phyloP scores from a whole-genome alignment of 257 asterid genomes.

The Anisodus tanguticus region DNA sequence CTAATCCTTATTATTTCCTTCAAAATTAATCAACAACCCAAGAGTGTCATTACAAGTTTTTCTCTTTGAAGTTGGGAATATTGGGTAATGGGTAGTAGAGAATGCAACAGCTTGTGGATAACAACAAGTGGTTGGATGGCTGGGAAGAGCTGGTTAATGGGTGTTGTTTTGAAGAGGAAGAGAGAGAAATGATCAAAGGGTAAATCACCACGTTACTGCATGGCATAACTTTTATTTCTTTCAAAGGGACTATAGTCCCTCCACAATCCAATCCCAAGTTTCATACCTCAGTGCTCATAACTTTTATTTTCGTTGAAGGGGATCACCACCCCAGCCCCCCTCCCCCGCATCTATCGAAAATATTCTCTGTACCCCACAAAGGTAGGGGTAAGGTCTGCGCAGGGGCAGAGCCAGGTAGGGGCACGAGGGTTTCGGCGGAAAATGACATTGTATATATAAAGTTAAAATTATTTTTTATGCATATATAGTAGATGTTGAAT shows the following conservation, averaged over 20 bases:
- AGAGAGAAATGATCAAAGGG: slow-evolving; percentile 1
- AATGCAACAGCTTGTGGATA: neutral
- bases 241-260: neutral
- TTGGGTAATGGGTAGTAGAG: neutral
- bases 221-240: slow-evolving; percentile 6
- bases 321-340: neutral
- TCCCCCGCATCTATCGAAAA: too few relatives aligned
- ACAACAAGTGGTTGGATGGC: slow-evolving; percentile 4
- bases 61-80: neutral
- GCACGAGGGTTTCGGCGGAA: too few relatives aligned
- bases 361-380: too few relatives aligned
- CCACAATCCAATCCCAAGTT: neutral
- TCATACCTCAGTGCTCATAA: neutral
- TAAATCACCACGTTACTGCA: neutral
- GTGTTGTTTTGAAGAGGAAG: slow-evolving; percentile 17
- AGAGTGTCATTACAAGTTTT: neutral
- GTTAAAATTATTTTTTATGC: too few relatives aligned
- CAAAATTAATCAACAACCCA: neutral
- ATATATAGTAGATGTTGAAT: too few relatives aligned
- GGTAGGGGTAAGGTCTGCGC: too few relatives aligned
- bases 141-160: neutral
- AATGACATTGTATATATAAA: too few relatives aligned
- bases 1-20: neutral
- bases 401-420: too few relatives aligned
- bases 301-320: neutral